phyloP scores from a whole-genome alignment of 495 filamentous ascomycete genomes.

The Xylaria curta region DNA sequence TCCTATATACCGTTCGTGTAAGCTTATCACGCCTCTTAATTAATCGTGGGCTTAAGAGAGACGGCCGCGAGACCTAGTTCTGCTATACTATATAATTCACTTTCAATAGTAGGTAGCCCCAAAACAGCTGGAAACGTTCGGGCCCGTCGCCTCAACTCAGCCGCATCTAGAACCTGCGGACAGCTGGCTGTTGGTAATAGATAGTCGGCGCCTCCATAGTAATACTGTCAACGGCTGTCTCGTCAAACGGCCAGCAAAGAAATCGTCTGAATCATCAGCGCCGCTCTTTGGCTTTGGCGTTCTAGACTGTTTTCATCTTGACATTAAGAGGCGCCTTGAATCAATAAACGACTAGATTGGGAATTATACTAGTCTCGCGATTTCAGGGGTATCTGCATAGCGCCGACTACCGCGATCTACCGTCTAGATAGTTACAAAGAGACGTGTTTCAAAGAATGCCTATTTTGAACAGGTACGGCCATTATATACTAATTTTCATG shows the following conservation, averaged over 20 bases:
- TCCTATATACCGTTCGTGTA: neutral
- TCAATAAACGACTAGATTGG: neutral
- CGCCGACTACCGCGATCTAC: neutral
- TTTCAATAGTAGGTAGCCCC: constrained; percentile 3
- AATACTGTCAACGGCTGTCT: neutral
- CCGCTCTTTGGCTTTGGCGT: neutral
- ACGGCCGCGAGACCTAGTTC: neutral
- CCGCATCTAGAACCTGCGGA: neutral
- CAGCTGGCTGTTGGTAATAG: neutral
- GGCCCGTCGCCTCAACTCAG: constrained; percentile 13
- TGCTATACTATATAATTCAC: neutral
- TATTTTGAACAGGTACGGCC: neutral
- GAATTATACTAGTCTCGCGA: neutral
- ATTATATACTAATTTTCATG: constrained; percentile 23
- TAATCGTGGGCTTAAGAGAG: neutral
- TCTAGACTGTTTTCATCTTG: neutral
- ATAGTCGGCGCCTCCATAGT: constrained; percentile 10
- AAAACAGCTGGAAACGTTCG: constrained; percentile 1
- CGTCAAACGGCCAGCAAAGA: neutral
- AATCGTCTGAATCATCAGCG: neutral
- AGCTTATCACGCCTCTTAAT: constrained; percentile 18
- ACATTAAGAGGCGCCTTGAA: neutral
- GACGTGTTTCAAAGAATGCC: neutral
- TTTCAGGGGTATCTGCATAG: constrained; percentile 13
- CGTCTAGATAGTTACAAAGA: neutral